Evolutionary conservation across 306 rosid species (phyloP).

Genomic region (Lathyrus aphaca): DNA sequence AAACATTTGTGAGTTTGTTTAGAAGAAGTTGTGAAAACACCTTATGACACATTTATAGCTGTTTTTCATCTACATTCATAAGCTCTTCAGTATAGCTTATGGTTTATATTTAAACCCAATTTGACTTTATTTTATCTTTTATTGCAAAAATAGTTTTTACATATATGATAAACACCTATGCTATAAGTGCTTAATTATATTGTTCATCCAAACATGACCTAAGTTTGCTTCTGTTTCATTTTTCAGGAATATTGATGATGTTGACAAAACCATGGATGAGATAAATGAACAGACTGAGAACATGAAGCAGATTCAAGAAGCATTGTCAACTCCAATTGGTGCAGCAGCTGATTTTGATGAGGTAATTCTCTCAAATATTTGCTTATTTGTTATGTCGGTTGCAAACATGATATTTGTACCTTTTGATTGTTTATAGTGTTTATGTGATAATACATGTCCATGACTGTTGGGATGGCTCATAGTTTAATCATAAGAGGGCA

Average conservation of each 20-base stretch:
- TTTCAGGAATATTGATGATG: slow-evolving; percentile 89
- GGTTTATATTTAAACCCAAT: background rate
- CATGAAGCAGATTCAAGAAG: slow-evolving; percentile 98
- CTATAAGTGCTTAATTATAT: background rate
- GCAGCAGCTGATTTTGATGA: slow-evolving; percentile 93
- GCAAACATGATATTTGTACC: slow-evolving; percentile 9
- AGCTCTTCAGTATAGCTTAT: background rate
- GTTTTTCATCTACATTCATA: background rate
- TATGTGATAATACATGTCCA: background rate
- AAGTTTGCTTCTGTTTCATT: slow-evolving; percentile 9
- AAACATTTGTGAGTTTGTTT: background rate
- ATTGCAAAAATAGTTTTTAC: too few species aligned
- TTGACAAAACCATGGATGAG: slow-evolving; percentile 98
- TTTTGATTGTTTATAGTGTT: slow-evolving; percentile 21
- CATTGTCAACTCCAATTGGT: slow-evolving; percentile 88
- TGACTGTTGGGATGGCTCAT: too few species aligned
- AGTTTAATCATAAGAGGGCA: too few species aligned
- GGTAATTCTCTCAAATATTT: slow-evolving; percentile 50
- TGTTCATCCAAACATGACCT: background rate
- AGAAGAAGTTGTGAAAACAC: too few species aligned
- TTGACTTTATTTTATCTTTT: too few species aligned
- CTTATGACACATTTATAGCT: background rate
- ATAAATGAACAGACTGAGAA: slow-evolving; percentile 97
- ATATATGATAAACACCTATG: background rate
- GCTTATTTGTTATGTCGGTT: slow-evolving; percentile 20